phyloP scores from a whole-genome alignment of 2,329 filamentous ascomycete species.

The Aureobasidium sp. region DNA sequence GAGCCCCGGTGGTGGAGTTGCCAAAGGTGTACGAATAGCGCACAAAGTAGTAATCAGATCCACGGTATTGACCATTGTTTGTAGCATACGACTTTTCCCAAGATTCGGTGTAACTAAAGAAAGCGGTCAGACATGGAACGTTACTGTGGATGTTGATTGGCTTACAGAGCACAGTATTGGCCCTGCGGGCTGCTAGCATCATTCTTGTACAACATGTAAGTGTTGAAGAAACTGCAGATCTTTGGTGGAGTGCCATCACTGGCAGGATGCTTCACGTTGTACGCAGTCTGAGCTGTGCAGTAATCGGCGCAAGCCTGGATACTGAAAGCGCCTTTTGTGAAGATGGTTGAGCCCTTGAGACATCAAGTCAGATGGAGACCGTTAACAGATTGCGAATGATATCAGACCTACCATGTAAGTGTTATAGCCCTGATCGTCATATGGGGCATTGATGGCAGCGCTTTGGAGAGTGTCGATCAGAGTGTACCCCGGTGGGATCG shows the following conservation, averaged over 20 bases:
- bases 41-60: conserved; percentile 17
- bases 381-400: too few species aligned
- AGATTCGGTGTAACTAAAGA: conserved; percentile 16
- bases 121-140: neutral
- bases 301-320: conserved; percentile 24
- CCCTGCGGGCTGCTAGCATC: neutral
- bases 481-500: conserved; percentile 27
- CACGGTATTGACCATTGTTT: conserved; percentile 17
- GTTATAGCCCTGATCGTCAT: conserved; percentile 21
- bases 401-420: too few species aligned
- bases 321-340: conserved; percentile 25
- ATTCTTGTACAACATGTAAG: conserved; percentile 9
- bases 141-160: neutral
- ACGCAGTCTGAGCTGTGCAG: conserved; percentile 21
- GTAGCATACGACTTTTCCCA: conserved; percentile 20
- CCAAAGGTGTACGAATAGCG: conserved; percentile 14
- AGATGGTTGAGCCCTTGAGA: conserved; percentile 23
- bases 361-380: too few species aligned
- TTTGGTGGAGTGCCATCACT: conserved; percentile 1
- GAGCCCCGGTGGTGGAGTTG: neutral
- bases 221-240: neutral
- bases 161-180: conserved; percentile 13
- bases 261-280: conserved; percentile 19
- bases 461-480: conserved; percentile 21
- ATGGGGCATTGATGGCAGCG: conserved; percentile 20